Evolutionary conservation across 306 rosid genomes (phyloP).

Genomic region (Hippophae gyantsensis): DNA sequence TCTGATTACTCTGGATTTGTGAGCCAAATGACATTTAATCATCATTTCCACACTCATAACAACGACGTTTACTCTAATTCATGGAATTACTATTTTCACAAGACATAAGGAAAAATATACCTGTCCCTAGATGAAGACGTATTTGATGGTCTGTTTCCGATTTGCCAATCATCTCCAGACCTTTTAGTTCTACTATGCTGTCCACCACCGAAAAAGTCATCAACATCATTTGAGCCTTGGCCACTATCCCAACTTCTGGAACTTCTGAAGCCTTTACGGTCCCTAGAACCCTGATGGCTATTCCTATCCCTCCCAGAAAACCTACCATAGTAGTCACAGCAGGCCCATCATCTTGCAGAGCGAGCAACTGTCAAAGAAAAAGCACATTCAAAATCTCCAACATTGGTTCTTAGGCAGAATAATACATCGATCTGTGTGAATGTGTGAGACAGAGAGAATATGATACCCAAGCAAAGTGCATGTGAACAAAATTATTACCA

Average conservation of each 20-base stretch:
- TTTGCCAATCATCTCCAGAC: conserved; percentile 66
- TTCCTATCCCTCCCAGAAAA: conserved; percentile 56
- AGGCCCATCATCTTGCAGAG: conserved; percentile 95
- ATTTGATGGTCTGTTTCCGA: conserved; percentile 65
- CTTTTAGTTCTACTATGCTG: conserved; percentile 32
- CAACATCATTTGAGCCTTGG: conserved; percentile 9
- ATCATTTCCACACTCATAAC: too few species aligned
- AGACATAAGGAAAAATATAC: conserved; percentile 18
- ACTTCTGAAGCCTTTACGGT: conserved; percentile 46
- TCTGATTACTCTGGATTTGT: too few species aligned
- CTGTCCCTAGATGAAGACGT: conserved; percentile 71
- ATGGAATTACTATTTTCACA: background rate
- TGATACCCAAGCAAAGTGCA: conserved; percentile 3
- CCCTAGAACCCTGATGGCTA: conserved; percentile 25
- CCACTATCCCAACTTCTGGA: conserved; percentile 44
- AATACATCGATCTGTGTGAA: too few species aligned
- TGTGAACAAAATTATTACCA: background rate
- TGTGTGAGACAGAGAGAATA: background rate
- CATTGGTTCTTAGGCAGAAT: conserved; percentile 9
- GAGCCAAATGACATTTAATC: too few species aligned
- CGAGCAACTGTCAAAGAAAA: conserved; percentile 61
- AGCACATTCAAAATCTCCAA: conserved; percentile 11
- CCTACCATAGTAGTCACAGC: conserved; percentile 65
- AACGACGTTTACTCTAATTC: too few species aligned
- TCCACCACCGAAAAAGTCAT: conserved; percentile 19